phyloP scores from a whole-genome alignment of 768 basidiomycete genomes.

The Rhodotorula babjevae region DNA sequence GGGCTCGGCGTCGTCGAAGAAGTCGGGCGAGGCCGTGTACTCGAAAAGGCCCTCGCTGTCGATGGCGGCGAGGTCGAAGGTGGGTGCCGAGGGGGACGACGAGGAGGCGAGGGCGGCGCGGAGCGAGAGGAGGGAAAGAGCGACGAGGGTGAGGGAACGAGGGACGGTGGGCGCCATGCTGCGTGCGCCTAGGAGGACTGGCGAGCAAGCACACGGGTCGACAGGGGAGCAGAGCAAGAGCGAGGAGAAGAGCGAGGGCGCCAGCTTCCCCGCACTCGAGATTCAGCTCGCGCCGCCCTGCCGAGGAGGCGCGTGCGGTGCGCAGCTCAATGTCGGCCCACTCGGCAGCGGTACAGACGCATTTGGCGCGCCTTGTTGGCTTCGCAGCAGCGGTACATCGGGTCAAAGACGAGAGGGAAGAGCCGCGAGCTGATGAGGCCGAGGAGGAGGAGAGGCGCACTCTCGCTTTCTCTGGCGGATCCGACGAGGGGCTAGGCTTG shows the following conservation, averaged over 20 bases:
- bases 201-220: not conserved
- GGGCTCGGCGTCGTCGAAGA: not conserved
- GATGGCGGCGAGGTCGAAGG: not conserved
- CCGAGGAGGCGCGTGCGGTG: no score
- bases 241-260: not conserved
- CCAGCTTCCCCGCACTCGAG: no score
- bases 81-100: not conserved
- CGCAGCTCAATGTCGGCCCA: no score
- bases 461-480: no score
- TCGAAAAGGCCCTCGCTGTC: constrained; percentile 5
- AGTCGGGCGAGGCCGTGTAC: not conserved
- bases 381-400: no score
- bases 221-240: not conserved
- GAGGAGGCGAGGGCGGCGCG: not conserved
- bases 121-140: not conserved
- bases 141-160: not conserved
- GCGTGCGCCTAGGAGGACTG: not conserved
- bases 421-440: no score
- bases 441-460: no score
- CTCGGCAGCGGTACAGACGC: no score
- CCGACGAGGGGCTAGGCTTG: no score
- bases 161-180: not conserved
- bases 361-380: no score
- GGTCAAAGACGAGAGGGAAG: no score
- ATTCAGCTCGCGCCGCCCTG: no score